Percentiles rank a stretch among this genome's conserved stretches.
phyloP scores from a whole-genome alignment of 2,329 filamentous ascomycete genomes.

The Amauroascus niger region DNA sequence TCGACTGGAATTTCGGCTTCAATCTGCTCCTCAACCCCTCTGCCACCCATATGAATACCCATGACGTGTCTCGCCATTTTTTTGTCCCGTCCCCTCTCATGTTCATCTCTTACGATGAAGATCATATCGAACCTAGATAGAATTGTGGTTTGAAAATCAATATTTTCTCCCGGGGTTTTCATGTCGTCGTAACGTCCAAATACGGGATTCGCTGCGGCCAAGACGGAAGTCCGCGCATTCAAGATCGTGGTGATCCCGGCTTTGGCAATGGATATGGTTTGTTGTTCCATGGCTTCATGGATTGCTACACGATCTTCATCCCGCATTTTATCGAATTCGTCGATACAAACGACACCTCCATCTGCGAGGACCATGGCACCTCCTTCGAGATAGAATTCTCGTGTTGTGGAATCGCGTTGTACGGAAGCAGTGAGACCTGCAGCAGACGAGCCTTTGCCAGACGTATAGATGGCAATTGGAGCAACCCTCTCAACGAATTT shows the following conservation, averaged over 20 bases:
- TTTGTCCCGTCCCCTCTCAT: constrained; percentile 81
- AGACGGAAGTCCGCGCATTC: constrained; percentile 86
- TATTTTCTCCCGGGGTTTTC: constrained; percentile 95
- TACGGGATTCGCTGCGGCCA: constrained; percentile 93
- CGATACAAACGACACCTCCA: constrained; percentile 93
- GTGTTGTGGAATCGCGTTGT: constrained; percentile 79
- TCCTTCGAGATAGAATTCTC: constrained; percentile 96
- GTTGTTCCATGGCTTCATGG: constrained; percentile 99
- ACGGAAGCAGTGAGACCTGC: constrained; percentile 96
- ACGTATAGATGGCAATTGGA: constrained; percentile 96
- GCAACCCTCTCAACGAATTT: constrained; percentile 97
- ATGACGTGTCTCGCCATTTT: constrained; percentile 94
- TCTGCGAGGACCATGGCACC: constrained; percentile 98
- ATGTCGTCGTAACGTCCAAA: constrained; percentile 97
- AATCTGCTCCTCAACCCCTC: constrained; percentile 67
- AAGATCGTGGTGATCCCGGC: constrained; percentile 97
- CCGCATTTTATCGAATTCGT: constrained; percentile 99
- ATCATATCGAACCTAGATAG: constrained; percentile 99
- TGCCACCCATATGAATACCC: constrained; percentile 88
- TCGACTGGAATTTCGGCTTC: constrained; percentile 88
- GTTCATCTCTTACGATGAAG: constrained; percentile 94
- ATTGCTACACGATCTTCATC: constrained; percentile 97
- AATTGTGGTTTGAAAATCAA: constrained; percentile 98
- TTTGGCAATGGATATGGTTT: constrained; percentile 98
- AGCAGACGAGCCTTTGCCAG: constrained; percentile 93